Conservation (phyloP, 768 basidiomycete species). For the Lentinula sp. region DNA sequence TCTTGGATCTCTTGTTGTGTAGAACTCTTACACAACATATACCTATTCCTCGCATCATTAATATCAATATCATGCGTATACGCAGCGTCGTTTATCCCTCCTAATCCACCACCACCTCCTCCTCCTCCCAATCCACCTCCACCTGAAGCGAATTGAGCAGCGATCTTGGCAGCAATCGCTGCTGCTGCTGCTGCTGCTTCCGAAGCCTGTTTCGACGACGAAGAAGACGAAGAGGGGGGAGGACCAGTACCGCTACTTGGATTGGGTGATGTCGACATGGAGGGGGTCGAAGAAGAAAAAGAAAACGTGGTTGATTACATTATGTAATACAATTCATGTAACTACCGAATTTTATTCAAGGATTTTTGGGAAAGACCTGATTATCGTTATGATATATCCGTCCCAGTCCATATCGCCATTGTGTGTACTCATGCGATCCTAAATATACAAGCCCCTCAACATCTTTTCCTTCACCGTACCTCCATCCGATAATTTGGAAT, state of each 20-base stretch:
- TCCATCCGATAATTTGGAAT: too few relatives aligned
- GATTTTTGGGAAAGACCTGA: too few relatives aligned
- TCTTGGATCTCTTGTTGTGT: slow-evolving; percentile 93
- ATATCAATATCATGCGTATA: slow-evolving; percentile 93
- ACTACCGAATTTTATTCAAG: too few relatives aligned
- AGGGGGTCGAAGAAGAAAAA: too few relatives aligned
- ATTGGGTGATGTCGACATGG: not conserved
- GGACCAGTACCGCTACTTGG: not conserved
- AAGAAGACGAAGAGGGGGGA: too few relatives aligned
- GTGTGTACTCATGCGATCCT: too few relatives aligned
- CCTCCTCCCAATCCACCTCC: slow-evolving; percentile 45
- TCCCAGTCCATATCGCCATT: too few relatives aligned
- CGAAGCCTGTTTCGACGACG: slow-evolving; percentile 51
- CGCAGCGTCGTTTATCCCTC: slow-evolving; percentile 56
- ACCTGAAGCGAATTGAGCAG: slow-evolving; percentile 65
- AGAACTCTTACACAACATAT: slow-evolving; percentile 87
- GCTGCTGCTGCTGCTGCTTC: slow-evolving; percentile 75
- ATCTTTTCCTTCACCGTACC: too few relatives aligned
- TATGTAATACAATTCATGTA: too few relatives aligned
- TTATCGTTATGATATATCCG: too few relatives aligned
- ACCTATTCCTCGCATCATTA: slow-evolving; percentile 92
- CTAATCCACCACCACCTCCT: slow-evolving; percentile 33
- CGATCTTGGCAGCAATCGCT: slow-evolving; percentile 93
- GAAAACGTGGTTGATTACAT: too few relatives aligned
- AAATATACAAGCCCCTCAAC: too few relatives aligned